Evolutionary conservation across 2,329 filamentous ascomycete genomes (phyloP).

Genomic region (Aspergillus sp.): DNA sequence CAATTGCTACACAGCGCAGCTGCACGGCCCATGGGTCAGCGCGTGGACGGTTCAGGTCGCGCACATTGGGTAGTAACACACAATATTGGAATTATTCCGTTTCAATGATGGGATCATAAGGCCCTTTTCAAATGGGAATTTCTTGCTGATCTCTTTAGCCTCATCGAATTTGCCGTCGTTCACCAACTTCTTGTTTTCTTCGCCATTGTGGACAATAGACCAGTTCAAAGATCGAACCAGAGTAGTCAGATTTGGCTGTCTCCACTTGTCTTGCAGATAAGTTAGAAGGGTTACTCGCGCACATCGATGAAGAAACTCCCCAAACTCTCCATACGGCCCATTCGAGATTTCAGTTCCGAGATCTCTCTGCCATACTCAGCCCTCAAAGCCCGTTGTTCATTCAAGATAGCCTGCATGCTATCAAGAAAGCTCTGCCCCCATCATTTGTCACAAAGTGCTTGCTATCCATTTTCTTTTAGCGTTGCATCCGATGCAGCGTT

Average conservation of each 20-base stretch:
- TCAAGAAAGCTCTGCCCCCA: neutral
- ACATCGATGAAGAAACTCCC: neutral
- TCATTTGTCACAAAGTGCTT: neutral
- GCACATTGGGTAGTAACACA: neutral
- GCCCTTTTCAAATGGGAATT: neutral
- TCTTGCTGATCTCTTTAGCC: neutral
- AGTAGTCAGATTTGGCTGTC: neutral
- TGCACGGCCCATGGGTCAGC: slow-evolving; percentile 49
- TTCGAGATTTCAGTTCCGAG: neutral
- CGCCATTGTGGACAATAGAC: neutral
- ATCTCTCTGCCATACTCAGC: neutral
- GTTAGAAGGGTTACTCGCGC: neutral
- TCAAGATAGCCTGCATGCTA: neutral
- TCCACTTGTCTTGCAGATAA: neutral
- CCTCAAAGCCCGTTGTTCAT: neutral
- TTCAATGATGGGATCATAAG: neutral
- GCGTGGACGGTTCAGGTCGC: slow-evolving; percentile 13
- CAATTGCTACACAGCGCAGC: slow-evolving; percentile 48
- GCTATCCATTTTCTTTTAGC: neutral
- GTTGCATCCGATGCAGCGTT: neutral
- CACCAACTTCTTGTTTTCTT: neutral
- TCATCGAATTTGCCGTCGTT: neutral
- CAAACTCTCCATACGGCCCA: neutral
- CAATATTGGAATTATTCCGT: neutral
- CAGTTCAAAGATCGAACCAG: neutral